Percentiles rank a stretch among this genome's conserved stretches.
Evolutionary conservation across 768 basidiomycete species (phyloP).

Genomic region (Suillus ampliporus): DNA sequence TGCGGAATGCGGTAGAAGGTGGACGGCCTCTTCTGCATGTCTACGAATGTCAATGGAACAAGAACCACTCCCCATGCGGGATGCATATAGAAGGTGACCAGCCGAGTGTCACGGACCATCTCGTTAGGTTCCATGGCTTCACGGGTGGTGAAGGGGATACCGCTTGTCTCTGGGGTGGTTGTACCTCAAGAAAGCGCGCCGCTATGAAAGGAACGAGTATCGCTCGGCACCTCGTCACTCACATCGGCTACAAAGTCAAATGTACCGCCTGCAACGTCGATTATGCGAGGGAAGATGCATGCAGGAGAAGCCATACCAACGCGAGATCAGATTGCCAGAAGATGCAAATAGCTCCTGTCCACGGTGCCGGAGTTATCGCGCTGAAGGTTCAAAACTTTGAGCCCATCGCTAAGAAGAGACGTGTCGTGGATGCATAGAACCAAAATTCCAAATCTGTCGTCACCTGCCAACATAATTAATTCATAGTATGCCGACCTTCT

Average conservation of each 20-base stretch:
- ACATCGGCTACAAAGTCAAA: conserved; percentile 36
- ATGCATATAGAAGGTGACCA: conserved; percentile 44
- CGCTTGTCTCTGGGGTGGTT: conserved; percentile 38
- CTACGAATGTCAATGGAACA: conserved; percentile 38
- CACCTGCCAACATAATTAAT: neutral
- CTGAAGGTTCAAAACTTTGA: conserved; percentile 28
- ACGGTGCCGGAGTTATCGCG: conserved; percentile 25
- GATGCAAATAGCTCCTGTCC: conserved; percentile 3
- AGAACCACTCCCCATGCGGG: conserved; percentile 28
- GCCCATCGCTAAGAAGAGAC: conserved; percentile 36
- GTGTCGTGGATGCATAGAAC: conserved; percentile 28
- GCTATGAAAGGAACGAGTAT: conserved; percentile 41
- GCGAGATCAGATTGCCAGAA: conserved; percentile 30
- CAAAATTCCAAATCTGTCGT: neutral
- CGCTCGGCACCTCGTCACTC: conserved; percentile 39
- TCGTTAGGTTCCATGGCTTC: conserved; percentile 36
- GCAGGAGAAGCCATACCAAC: conserved; percentile 37
- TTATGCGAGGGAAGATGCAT: conserved; percentile 40
- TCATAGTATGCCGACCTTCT: neutral
- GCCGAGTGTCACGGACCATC: conserved; percentile 37
- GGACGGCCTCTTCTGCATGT: conserved; percentile 32
- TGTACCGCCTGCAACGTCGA: conserved; percentile 36
- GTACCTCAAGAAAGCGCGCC: conserved; percentile 20
- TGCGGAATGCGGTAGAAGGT: conserved; percentile 28
- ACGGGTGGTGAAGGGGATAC: conserved; percentile 36